Percentiles rank a stretch among this genome's conserved stretches.
phyloP scores from a whole-genome alignment of 2,329 filamentous ascomycete genomes.

The Exophiala sp. region DNA sequence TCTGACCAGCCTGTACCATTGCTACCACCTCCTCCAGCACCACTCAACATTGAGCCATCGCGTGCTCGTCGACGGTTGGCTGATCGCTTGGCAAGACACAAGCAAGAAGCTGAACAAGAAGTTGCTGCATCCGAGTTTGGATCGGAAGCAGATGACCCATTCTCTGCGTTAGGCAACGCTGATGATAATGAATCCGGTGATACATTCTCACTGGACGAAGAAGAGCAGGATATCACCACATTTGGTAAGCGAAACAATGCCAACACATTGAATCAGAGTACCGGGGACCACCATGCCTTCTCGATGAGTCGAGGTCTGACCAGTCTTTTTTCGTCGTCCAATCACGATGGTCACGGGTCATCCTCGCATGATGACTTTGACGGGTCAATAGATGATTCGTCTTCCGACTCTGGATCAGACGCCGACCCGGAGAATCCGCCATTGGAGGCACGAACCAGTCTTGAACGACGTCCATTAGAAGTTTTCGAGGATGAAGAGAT shows the following conservation, averaged over 20 bases:
- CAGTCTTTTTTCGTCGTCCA: slow-evolving; percentile 25
- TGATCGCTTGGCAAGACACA: slow-evolving; percentile 74
- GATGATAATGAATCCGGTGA: slow-evolving; percentile 35
- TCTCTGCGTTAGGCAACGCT: slow-evolving; percentile 38
- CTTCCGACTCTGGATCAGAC: slow-evolving; percentile 27
- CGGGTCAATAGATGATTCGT: slow-evolving; percentile 26
- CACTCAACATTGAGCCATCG: slow-evolving; percentile 80
- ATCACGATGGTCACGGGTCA: background rate
- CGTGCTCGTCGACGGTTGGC: slow-evolving; percentile 85
- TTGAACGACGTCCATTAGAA: slow-evolving; percentile 53
- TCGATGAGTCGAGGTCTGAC: slow-evolving; percentile 26
- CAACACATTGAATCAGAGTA: slow-evolving; percentile 10
- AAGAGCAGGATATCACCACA: slow-evolving; percentile 30
- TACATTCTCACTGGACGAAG: slow-evolving; percentile 28
- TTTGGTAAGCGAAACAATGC: slow-evolving; percentile 26
- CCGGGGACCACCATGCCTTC: slow-evolving; percentile 33
- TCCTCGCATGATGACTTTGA: slow-evolving; percentile 26
- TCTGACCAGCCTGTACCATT: slow-evolving; percentile 44
- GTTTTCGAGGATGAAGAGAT: slow-evolving; percentile 56
- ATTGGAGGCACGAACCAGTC: slow-evolving; percentile 37
- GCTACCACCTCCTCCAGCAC: slow-evolving; percentile 61
- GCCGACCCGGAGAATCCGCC: slow-evolving; percentile 23
- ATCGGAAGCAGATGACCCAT: slow-evolving; percentile 29
- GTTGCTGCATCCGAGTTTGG: slow-evolving; percentile 30
- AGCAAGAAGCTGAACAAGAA: slow-evolving; percentile 42